A percentile compares a stretch with the other conserved stretches of the same genome.
Evolutionary conservation across 345 rosid species (phyloP).

Genomic region (Brassica carinata): DNA sequence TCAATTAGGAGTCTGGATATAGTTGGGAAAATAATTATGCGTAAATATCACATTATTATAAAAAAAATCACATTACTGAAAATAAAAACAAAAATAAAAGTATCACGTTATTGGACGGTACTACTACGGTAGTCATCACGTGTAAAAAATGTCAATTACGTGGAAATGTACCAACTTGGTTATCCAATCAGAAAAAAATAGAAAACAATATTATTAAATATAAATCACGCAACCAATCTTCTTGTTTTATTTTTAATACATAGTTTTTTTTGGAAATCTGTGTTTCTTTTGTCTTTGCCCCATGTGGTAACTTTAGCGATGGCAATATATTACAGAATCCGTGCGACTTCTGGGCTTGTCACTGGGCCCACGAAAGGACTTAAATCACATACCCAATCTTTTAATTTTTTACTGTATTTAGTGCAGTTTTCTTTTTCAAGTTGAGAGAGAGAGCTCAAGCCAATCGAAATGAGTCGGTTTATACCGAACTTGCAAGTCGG

Average conservation of each 20-base stretch:
- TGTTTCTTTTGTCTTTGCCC: not conserved
- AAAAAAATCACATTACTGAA: not conserved
- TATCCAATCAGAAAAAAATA: not conserved
- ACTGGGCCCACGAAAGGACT: not conserved
- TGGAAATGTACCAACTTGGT: conserved; percentile 20
- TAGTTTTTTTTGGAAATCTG: not conserved
- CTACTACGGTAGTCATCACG: conserved; percentile 24
- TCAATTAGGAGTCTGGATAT: not conserved
- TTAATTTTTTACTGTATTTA: too few relatives aligned
- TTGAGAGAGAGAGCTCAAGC: too few relatives aligned
- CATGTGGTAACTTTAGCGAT: conserved; percentile 3
- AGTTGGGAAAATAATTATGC: not conserved
- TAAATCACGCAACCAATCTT: not conserved
- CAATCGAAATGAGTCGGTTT: not conserved
- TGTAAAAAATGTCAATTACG: conserved; percentile 21
- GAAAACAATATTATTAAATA: not conserved
- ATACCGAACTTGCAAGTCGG: not conserved
- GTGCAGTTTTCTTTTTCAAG: not conserved
- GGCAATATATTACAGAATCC: not conserved
- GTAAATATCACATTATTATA: not conserved
- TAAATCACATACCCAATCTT: conserved; percentile 2
- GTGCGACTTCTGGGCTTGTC: not conserved
- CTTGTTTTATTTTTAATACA: not conserved
- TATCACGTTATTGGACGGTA: not conserved
- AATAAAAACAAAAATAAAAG: not conserved